Conservation (phyloP, 2,329 filamentous ascomycete species). For the Corinectria fuckeliana region DNA sequence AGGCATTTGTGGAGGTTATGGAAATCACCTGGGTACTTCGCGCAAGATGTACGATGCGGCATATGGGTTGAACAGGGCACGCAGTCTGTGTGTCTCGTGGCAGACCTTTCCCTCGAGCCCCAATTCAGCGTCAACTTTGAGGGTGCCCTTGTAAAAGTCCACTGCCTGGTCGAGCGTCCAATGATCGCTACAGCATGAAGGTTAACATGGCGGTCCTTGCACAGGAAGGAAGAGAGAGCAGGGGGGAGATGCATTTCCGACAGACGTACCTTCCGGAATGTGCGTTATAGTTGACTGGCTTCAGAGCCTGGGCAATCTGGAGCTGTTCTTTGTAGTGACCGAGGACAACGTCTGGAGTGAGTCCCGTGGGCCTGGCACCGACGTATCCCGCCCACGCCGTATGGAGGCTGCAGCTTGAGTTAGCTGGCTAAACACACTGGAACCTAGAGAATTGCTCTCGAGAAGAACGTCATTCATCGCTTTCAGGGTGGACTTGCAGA, state of each 20-base stretch:
- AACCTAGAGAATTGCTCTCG: neutral
- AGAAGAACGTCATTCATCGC: no score
- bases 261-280: constrained; percentile 12
- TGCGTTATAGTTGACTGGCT: constrained; percentile 13
- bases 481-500: neutral
- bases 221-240: neutral
- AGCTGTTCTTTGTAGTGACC: constrained; percentile 12
- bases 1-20: neutral
- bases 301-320: constrained; percentile 5
- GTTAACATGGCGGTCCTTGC: neutral
- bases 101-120: constrained; percentile 39
- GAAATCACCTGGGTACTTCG: constrained; percentile 39
- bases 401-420: neutral
- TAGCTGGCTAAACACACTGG: neutral
- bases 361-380: constrained; percentile 1
- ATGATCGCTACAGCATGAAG: constrained; percentile 33
- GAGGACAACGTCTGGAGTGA: constrained; percentile 5
- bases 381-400: constrained; percentile 7
- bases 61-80: constrained; percentile 35
- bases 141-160: constrained; percentile 41
- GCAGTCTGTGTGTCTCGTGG: constrained; percentile 36
- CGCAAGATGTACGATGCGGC: constrained; percentile 36
- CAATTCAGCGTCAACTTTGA: constrained; percentile 40
- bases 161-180: constrained; percentile 43
- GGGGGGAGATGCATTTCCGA: neutral